A percentile compares a stretch with the other conserved stretches of the same genome.
Conservation (phyloP, 2,329 filamentous ascomycete species). For the Rutstroemia sp. region DNA sequence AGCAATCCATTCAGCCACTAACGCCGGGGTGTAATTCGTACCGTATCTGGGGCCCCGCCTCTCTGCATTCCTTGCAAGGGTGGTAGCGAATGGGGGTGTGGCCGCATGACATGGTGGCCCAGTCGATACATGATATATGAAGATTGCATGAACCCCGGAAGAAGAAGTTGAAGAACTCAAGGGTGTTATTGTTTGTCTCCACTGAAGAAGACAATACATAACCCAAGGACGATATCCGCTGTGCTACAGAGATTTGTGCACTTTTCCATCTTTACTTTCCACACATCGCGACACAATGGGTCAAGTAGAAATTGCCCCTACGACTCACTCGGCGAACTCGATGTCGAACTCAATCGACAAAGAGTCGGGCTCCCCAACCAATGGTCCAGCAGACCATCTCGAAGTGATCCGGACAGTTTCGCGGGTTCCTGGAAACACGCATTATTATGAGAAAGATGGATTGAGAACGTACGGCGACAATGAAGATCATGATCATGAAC, state of each 20-base stretch:
- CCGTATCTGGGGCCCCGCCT: too few relatives aligned
- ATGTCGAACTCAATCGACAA: conserved; percentile 19
- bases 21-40: too few relatives aligned
- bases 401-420: not conserved
- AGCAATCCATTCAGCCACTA: too few relatives aligned
- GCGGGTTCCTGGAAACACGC: conserved; percentile 18
- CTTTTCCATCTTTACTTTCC: not conserved
- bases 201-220: not conserved
- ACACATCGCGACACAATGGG: not conserved
- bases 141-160: not conserved
- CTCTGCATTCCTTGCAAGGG: not conserved
- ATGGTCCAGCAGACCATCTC: not conserved
- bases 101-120: not conserved
- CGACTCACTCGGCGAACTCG: conserved; percentile 11
- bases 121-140: not conserved
- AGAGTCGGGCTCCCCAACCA: conserved; percentile 1
- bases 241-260: too few relatives aligned
- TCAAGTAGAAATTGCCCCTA: not conserved
- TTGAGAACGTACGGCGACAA: conserved; percentile 39
- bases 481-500: conserved; percentile 39
- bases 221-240: too few relatives aligned
- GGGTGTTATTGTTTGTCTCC: not conserved
- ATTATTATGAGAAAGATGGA: conserved; percentile 25
- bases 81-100: not conserved
- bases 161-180: not conserved